phyloP scores from a whole-genome alignment of 2,329 filamentous ascomycete species.

The Ceratocystis variospora region DNA sequence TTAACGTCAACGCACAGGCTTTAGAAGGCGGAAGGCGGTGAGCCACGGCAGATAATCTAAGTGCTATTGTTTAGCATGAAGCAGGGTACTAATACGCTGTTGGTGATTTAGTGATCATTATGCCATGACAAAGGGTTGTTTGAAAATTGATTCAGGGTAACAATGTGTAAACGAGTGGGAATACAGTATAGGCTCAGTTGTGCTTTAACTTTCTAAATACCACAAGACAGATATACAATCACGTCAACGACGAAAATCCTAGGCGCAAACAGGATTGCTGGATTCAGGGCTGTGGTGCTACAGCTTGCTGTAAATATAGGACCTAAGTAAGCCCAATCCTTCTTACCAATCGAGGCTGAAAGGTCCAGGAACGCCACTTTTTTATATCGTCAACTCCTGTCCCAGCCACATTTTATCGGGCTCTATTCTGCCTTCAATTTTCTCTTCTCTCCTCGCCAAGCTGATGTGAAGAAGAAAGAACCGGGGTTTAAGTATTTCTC shows the following conservation, averaged over 20 bases:
- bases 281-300: not conserved
- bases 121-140: not conserved
- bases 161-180: not conserved
- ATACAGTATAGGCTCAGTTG: not conserved
- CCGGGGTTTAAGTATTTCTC: slow-evolving; percentile 5
- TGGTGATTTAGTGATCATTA: not conserved
- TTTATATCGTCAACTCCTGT: not conserved
- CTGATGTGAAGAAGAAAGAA: not conserved
- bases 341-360: no score
- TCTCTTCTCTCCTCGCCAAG: not conserved
- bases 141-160: not conserved
- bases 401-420: not conserved
- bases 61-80: not conserved
- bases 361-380: not conserved
- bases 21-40: not conserved
- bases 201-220: not conserved
- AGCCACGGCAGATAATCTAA: not conserved
- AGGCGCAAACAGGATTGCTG: not conserved
- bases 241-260: not conserved
- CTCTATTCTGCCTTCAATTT: not conserved
- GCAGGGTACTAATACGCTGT: not conserved
- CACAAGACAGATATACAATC: not conserved
- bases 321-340: no score
- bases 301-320: not conserved
- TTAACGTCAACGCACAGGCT: not conserved